These are phyloP conservation scores for Amylostereum chailletii DNA, from an alignment of 1,284 basidiomycete species.

Conservation along the genomic window DNA sequence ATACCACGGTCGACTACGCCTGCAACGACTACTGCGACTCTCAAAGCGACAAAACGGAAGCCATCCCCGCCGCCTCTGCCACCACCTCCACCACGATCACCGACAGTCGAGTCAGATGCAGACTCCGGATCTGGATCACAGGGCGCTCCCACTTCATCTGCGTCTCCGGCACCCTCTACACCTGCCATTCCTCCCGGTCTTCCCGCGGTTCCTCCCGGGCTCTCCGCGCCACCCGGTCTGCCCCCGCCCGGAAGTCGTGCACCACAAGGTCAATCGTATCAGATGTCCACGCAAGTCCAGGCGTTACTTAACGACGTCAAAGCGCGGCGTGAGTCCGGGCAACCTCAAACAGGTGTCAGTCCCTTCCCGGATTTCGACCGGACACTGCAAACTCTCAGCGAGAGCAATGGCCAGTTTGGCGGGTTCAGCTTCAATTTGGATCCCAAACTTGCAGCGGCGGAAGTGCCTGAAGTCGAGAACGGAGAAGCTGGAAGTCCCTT, in stretches of 20 bases:
- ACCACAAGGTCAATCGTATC: constrained; percentile 56
- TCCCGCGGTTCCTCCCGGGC: constrained; percentile 41
- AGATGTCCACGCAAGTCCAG: constrained; percentile 79
- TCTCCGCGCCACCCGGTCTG: constrained; percentile 63
- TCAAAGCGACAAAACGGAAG: constrained; percentile 32
- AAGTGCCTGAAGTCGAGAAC: constrained; percentile 29
- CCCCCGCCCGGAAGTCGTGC: constrained; percentile 38
- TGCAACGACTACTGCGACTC: constrained; percentile 31
- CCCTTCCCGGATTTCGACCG: constrained; percentile 90
- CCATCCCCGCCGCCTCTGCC: constrained; percentile 21
- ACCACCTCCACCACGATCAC: constrained; percentile 36
- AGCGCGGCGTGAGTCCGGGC: constrained; percentile 56
- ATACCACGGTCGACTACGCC: constrained; percentile 32
- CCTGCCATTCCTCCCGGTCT: constrained; percentile 30
- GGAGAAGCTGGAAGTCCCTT: constrained; percentile 47
- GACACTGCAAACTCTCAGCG: constrained; percentile 61
- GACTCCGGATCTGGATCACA: constrained; percentile 20
- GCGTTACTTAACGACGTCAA: constrained; percentile 80
- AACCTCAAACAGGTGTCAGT: constrained; percentile 42
- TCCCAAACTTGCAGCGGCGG: constrained; percentile 56
- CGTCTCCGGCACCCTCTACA: constrained; percentile 16
- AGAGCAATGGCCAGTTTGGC: constrained; percentile 43
- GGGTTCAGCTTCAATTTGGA: constrained; percentile 80
- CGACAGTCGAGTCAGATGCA: constrained; percentile 30
- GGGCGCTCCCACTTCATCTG: constrained; percentile 17